Base-by-base conservation (phyloP, 1,284 basidiomycete species). In the Sanghuangporus sanghuang region DNA sequence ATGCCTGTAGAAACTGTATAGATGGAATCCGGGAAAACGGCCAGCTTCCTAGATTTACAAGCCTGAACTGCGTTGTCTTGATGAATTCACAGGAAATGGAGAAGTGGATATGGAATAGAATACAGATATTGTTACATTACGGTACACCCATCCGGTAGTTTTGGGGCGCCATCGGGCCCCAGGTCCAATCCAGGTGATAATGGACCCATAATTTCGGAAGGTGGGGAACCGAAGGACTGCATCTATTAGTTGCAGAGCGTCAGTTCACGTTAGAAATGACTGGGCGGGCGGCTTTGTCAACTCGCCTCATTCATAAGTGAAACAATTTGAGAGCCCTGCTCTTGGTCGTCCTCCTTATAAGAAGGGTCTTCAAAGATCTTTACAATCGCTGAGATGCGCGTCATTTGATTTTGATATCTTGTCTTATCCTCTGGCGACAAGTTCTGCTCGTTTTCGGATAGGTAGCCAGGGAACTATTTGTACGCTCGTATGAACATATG, bases 181-280 rank as follows among this genome's bases (percentile, higher is more conserved):
- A 87, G 68, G 9, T 79, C 85, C 59, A 92, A 77, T 21, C 90
- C 93, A 3, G 93, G 85, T 0, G 95, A 95, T 68, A 98, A 81
- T 4, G 92, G 88, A 1, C 96, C 96, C 86, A 97, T 93, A 61
- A 98, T 86, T 72, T 96, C 93, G 57, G 86, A 76, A 0, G 96
- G 96, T 0, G 96, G 96, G 11, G 92, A 86, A 2, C 96, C 96
- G 64, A 89, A 82, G 38, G 82, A 81, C 81, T 96, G 93, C 84
- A 96, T 86, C 90, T 95, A 35, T 16, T 18, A 69, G 16, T 32
- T 11, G 18, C 1, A 16, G 14, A 35, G 23, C 12, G 32, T 38
- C 7, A n/a, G 27, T n/a, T 11, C 11, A 54, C 27, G 16, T 18
- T 54, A n/a, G 53, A n/a, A 21, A 38, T 9, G 61, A 9, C 35